Base-by-base conservation (phyloP, 345 rosid species). In the Ceriops zippeliana region DNA sequence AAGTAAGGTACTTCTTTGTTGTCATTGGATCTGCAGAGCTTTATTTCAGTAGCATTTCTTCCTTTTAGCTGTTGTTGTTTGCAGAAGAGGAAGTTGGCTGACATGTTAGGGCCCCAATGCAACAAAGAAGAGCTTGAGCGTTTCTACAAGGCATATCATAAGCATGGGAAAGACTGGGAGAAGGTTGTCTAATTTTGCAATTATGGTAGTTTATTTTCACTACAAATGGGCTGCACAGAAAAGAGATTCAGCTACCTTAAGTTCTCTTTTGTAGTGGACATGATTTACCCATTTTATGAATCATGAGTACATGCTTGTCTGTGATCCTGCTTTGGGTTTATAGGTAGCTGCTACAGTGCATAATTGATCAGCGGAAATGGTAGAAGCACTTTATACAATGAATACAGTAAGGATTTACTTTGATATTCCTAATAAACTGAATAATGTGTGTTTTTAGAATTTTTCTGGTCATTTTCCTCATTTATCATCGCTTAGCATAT, bases 21-120 rank as follows among this genome's bases (percentile, higher is more conserved):
- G 16, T 7, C 2, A 35, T n/a, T 62, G 52, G 31, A 8, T 62
- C 37, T 62, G 27, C 11, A 9, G 35, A 16, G 26, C 30, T 26
- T 69, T 51, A 27, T 46, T 13, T 42, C 49, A 42, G 16, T 15
- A 5, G 5, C 16, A 13, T 56, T 22, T 56, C 11, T 24, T 1
- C 10, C 5, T 19, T 35, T 37, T 53, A 22, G 62, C 9, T n/a
- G 5, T 27, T 62, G 27, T n/a, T 56, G n/a, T 27, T 17, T 57
- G 65, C 76, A 85, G 96, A 88, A 89, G 87, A 86, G 80, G 83
- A 95, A 90, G 70, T 77, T 87, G 70, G 70, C 97, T 70, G 93
- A 90, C 61, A 90, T 87, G 83, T 77, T 92, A 65, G 99, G 99
- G 66, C 82, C 95, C 70, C 93, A 90, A 58, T 96, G 99, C 98